Percentiles rank a stretch among this genome's conserved stretches.
Evolutionary conservation across 2,329 filamentous ascomycete species (phyloP).

Genomic region (Verticillium alfalfae): DNA sequence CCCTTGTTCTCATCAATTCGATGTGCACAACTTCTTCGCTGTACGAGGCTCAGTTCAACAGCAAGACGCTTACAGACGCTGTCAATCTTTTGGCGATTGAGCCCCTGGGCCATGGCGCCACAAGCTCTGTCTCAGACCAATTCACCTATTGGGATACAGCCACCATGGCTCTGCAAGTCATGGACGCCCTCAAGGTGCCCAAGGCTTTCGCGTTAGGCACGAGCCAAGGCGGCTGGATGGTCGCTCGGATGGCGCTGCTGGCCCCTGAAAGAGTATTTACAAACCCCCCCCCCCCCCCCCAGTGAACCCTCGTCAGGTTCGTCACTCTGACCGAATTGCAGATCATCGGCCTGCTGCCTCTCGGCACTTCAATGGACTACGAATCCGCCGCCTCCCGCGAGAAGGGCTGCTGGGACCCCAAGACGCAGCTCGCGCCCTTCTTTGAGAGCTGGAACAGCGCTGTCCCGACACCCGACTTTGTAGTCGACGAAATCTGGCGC

Average conservation of each 20-base stretch:
- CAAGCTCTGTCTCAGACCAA: slow-evolving; percentile 33
- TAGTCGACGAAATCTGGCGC: slow-evolving; percentile 39
- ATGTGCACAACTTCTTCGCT: slow-evolving; percentile 43
- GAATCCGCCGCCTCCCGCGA: slow-evolving; percentile 39
- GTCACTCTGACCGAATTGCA: slow-evolving; percentile 10
- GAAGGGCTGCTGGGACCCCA: slow-evolving; percentile 45
- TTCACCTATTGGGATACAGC: slow-evolving; percentile 53
- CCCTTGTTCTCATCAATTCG: slow-evolving; percentile 45
- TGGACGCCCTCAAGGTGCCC: slow-evolving; percentile 41
- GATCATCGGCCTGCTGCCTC: slow-evolving; percentile 40
- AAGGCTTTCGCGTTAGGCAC: slow-evolving; percentile 46
- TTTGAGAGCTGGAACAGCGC: slow-evolving; percentile 33
- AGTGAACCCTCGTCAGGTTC: neutral
- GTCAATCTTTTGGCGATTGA: slow-evolving; percentile 48
- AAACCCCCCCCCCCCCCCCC: neutral
- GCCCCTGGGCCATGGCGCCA: slow-evolving; percentile 46
- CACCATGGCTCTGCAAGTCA: slow-evolving; percentile 48
- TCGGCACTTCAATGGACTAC: slow-evolving; percentile 49
- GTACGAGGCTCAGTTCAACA: slow-evolving; percentile 37
- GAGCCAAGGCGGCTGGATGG: slow-evolving; percentile 48
- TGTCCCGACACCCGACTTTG: slow-evolving; percentile 37
- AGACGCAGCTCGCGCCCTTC: slow-evolving; percentile 33
- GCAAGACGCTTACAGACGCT: slow-evolving; percentile 28
- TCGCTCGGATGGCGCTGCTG: slow-evolving; percentile 43
- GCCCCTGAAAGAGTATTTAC: slow-evolving; percentile 37